phyloP scores from a whole-genome alignment of 208 protist genomes.

The Crithidia acanthocephali region DNA sequence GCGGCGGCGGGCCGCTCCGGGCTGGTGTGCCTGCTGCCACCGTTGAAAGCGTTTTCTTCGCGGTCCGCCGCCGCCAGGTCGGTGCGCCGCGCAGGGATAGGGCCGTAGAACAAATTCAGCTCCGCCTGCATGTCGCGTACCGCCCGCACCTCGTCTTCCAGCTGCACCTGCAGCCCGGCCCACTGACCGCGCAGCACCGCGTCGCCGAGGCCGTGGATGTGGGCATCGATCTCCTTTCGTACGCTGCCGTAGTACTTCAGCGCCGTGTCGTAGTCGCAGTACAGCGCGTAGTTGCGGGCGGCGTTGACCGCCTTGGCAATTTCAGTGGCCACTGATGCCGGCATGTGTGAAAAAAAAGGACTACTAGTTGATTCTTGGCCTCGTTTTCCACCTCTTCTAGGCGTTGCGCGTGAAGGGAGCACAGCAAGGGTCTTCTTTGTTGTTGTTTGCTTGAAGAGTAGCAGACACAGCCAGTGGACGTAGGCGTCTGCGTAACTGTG shows the following conservation, averaged over 20 bases:
- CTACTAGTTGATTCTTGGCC: no score
- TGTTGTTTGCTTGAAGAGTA: no score
- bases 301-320: conserved; percentile 52
- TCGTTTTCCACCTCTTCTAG: no score
- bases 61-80: neutral
- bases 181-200: conserved; percentile 38
- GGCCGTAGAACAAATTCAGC: conserved; percentile 25
- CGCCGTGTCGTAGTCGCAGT: conserved; percentile 74
- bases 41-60: conserved; percentile 7
- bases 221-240: conserved; percentile 44
- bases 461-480: no score
- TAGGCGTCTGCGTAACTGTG: no score
- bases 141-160: conserved; percentile 46
- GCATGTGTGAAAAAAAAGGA: conserved; percentile 15
- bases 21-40: conserved; percentile 8
- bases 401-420: no score
- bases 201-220: conserved; percentile 33
- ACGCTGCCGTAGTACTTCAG: conserved; percentile 58
- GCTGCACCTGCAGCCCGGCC: conserved; percentile 39
- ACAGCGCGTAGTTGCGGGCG: conserved; percentile 68
- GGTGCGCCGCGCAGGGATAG: conserved; percentile 13
- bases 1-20: neutral
- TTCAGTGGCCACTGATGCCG: conserved; percentile 25
- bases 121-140: conserved; percentile 49
- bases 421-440: no score